Base-by-base conservation (phyloP, 495 filamentous ascomycete species). In the Sporormia fimetaria region DNA sequence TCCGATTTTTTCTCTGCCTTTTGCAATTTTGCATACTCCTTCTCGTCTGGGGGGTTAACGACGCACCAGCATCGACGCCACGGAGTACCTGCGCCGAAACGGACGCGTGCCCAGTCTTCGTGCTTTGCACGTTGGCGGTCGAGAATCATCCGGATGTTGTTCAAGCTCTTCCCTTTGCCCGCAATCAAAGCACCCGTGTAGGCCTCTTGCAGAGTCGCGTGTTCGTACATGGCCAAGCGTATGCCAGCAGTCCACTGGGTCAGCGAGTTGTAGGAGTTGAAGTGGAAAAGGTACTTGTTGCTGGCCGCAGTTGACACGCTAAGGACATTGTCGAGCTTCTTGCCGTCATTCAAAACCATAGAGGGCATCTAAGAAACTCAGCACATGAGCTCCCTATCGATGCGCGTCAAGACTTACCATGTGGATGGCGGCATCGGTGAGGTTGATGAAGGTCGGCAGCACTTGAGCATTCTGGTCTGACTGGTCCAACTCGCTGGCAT, bases 1-100 rank as follows among this genome's bases (percentile, higher is more conserved):
- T 81, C 81, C 44, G 74, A 73, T 64, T 93, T 94, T 64, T 93
- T 95, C 52, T 78, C 57, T 8, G 77, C 69, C 52, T 93, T 95
- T 46, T 83, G 78, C 16, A 77, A 70, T 55, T 86, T 93, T 44
- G 81, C 76, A 27, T 78, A 73, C 38, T 90, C 81, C 62, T 96
- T 99, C 60, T 94, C 87, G 51, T 87, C 81, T 3, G 92, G 90
- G 15, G 88, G 90, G 7, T 74, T 73, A 40, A 95, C 80, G 45
- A 96, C 88, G 60, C 86, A 94, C 83, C 85, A 99, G 58, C 87
- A 96, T 10, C 88, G 79, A 52, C 81, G 75, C 90, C 90, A 99
- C 2, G 90, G 88, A 7, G 88, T 94, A 12, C 90, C 90, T 10
- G 92, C 88, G 12, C 90, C 90, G 53, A 99, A 99, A 48, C 90